Evolutionary conservation across 1,284 basidiomycete genomes (phyloP), one percentile per base, ranked within the genome.

Genomic region (Mycosarcoma maydis): DNA sequence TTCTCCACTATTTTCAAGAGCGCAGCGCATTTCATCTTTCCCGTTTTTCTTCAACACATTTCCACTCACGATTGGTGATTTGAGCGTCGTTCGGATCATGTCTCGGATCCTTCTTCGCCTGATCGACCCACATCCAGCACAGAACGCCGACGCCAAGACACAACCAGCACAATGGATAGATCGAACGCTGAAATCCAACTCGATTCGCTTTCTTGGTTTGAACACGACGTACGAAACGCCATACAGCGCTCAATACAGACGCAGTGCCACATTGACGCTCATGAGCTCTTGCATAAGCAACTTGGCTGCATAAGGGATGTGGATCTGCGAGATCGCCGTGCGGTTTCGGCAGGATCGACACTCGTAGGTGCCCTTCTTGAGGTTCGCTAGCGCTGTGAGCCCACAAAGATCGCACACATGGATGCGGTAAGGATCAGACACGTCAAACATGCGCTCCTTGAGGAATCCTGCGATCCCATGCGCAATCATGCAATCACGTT

Each of bases 401-500:
- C 79, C 79, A 52, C 79, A 81, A 20, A 74, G 52, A 48, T 80
- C 78, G 49, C 80, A 81, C n/a, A 80, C 72, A 54, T 80, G 78
- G 44, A 80, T 60, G 16, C 76, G 72, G 65, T 80, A 81, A 16
- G 80, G 76, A 44, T 81, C 80, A 41, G 70, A 73, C 3, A 72
- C 78, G 43, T 80, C 78, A 53, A 77, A 81, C 78, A 81, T 80
- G 38, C 80, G 67, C 71, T 77, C 83, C 75, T 82, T 76, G 83
- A 98, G 84, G 89, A 99, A 99, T 3, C 89, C 92, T 32, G 96
- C 95, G 72, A 98, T 94, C 83, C 96, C 96, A 85, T 99, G 96
- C 33, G 95, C 96, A 70, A 99, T 97, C 96, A 99, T 98, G 84
- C 95, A 98, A 88, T 98, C 94, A 83, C 92, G 91, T 83, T 99